Base-by-base conservation (phyloP, 805 yeast species). In the Wickerhamomyces hampshirensis region DNA sequence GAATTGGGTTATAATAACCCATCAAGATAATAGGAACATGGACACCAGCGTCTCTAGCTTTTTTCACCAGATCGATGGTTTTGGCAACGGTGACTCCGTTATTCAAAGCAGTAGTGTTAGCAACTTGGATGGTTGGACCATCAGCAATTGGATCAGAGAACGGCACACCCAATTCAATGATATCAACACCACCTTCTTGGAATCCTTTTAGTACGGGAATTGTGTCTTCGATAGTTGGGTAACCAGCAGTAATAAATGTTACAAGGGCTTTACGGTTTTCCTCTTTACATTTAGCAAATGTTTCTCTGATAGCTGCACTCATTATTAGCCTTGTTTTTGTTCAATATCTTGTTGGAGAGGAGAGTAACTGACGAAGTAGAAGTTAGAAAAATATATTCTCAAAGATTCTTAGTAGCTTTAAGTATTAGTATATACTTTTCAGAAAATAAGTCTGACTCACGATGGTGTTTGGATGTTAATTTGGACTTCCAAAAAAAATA, bases 101-200 rank as follows among this genome's bases (percentile, higher is more conserved):
- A 18, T 75, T 71, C 45, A 93, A 70, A 14, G 98, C 93, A n/a
- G 65, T 68, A 15, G 75, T 75, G 65, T 89, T 89, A 26, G 98
- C 87, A 23, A 68, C 78, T 66, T 93, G 98, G 53, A 93, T 93
- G 13, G 95, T 86, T 27, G 98, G 95, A 32, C 99, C 99, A 61
- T 93, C 99, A 23, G 98, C 99, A 59, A 93, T 88, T 26, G 99
- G 98, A 59, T 93, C 99, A 16, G 96, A 82, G 60, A 93, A 93
- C 32, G 99, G 99, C 58, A 93, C 66, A 44, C 99, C 98, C 31
- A 93, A 66, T 65, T 93, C 99, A 49, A 93, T 86, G 43, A 93
- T 74, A 56, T 93, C 98, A 26, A 84, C 94, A 39, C 99, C 99
- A 47, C 96, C 97, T 19, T 75, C 84, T 66, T 93, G 98, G 66